Conservation (phyloP, 768 basidiomycete species). For the Rossbeevera mucosa region DNA sequence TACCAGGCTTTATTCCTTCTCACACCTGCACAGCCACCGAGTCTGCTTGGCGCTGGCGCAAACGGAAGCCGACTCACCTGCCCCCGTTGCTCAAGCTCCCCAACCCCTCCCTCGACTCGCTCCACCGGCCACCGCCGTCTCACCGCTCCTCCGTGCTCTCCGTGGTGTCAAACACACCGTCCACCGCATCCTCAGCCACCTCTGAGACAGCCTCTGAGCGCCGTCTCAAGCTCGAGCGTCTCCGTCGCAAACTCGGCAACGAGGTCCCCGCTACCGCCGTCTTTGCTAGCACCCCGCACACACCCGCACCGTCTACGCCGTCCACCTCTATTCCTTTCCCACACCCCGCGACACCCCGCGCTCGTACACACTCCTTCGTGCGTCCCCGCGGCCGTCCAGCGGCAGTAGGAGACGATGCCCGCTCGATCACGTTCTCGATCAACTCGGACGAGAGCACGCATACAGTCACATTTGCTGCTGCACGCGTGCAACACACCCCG, state of each 20-base stretch:
- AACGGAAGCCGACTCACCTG: conserved; percentile 27
- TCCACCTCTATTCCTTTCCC: not conserved
- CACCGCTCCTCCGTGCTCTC: conserved; percentile 21
- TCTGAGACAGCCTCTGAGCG: conserved; percentile 34
- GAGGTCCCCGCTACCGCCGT: conserved; percentile 59
- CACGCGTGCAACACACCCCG: conserved; percentile 11
- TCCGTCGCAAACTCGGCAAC: conserved; percentile 58
- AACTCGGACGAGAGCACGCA: conserved; percentile 28
- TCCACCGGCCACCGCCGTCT: conserved; percentile 6
- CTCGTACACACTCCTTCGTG: conserved; percentile 4
- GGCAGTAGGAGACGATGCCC: conserved; percentile 16
- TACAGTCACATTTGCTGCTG: conserved; percentile 16
- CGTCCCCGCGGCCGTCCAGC: not conserved
- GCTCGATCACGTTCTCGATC: conserved; percentile 23
- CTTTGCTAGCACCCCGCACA: conserved; percentile 31
- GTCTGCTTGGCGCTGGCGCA: conserved; percentile 23
- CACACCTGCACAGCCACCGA: conserved; percentile 3
- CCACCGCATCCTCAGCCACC: conserved; percentile 8
- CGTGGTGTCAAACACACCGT: conserved; percentile 7
- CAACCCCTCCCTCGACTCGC: not conserved
- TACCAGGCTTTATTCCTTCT: not conserved
- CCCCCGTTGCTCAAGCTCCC: conserved; percentile 23
- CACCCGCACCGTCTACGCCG: conserved; percentile 9
- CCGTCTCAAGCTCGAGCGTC: conserved; percentile 58
- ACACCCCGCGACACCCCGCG: not conserved